Evolutionary conservation across 192 early-diverging fungal species (phyloP), one percentile per base, ranked within the genome.

Genomic region (Rhizophlyctis rosea): DNA sequence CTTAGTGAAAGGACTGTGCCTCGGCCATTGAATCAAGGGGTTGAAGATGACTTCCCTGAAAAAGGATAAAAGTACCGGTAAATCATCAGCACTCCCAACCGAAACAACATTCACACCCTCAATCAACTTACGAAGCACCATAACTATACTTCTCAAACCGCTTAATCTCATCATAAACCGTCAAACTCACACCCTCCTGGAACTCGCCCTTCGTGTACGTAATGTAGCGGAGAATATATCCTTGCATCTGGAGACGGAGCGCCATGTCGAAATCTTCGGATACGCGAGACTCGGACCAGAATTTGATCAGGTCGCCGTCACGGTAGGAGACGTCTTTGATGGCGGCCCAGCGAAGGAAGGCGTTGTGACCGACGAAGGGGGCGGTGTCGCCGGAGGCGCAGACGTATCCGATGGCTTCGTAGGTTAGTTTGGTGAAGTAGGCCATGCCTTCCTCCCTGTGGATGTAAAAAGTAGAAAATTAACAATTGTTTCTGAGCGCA

Each of bases 211-310:
- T 59, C 7, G 30, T 13, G 63, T 65, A 65, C 5, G 63, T 11
- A 35, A 21, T 27, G 64, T 65, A 65, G 16, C 63, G 62, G 34
- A 65, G 11, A 11, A 65, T 13, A 64, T 68, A 65, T 5, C 63
- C 63, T 23, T 47, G 18, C 7, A 65, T 69, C 66, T 65, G 63
- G 9, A 65, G 23, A 7, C 63, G 62, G 13, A 65, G 63, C 9
- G 63, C 21, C 63, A 65, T 65, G 25, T 65, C 63, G 28, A 65
- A 65, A 67, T 65, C 63, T 53, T 65, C 63, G 9, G 63, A 65
- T 5, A 65, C 63, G 34, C 67, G 63, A 11, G 35, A 54, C 30
- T 65, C 63, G 24, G 63, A 65, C 63, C 63, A 65, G 63, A 64
- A 65, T 27, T 54, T 68, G 28, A 68, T 34, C 24, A 52, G 9